Evolutionary conservation across 176 grass and related monocot genomes (phyloP), one percentile per base, ranked within the genome.

Genomic region (Themeda triandra): DNA sequence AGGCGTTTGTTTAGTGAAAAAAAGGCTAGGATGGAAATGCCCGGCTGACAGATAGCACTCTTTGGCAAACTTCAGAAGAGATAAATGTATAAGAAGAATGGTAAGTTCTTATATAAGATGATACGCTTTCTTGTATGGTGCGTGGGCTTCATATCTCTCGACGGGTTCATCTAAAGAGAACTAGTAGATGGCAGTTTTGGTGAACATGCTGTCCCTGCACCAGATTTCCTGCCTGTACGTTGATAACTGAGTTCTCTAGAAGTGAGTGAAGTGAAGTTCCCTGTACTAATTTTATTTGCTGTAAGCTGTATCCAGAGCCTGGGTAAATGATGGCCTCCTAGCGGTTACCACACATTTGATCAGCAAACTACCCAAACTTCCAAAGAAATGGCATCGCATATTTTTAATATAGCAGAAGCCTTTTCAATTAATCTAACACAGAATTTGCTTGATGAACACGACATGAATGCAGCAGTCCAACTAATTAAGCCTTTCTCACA

Each of bases 361-460:
- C 15, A 49, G 13, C 15, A 31, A 51, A 74, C 71, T 12, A 31
- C 14, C 19, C 17, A 21, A 53, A 53, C 46, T 49, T 18, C 46
- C 46, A 36, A 14, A 8, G 17, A 66, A 53, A 66, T 12, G 77
- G 28, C 18, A 39, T n/a, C 3, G 30, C 39, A 73, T 49, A 65
- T 11, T 54, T 13, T 66, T 58, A 63, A 72, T 5, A 70, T 17
- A 56, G 71, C 33, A 37, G 19, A 53, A 36, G 29, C 29, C 37
- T 46, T 27, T 37, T 66, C 28, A 31, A 36, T 66, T 37, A 23
- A 48, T 49, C 71, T 44, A 69, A 69, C 25, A 81, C 44, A 32
- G 13, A 46, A 25, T 77, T 45, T 68, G 69, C 54, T 31, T 31
- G 44, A 72, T 59, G 8, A 78, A 78, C 66, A 88, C 74, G 56